These are phyloP conservation scores for Podospora sp. DNA, from an alignment of 495 filamentous ascomycete species.

Conservation along the genomic window DNA sequence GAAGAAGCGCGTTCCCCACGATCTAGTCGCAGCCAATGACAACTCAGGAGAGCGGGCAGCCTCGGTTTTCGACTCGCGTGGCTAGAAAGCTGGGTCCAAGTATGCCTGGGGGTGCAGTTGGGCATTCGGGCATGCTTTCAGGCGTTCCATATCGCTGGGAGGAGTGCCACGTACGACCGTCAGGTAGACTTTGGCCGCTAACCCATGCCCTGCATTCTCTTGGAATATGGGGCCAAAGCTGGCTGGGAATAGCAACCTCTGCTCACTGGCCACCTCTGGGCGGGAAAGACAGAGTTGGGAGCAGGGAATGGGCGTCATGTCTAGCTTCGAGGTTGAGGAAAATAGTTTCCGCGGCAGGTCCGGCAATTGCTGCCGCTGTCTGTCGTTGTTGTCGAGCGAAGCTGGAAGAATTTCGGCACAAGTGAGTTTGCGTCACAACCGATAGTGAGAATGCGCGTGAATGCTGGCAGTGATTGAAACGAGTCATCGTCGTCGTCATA, in stretches of 20 bases:
- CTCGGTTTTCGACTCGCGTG: constrained; percentile 24
- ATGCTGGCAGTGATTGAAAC: constrained; percentile 19
- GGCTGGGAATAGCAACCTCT: constrained; percentile 22
- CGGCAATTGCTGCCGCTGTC: constrained; percentile 7
- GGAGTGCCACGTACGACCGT: constrained; percentile 31
- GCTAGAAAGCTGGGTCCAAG: constrained; percentile 10
- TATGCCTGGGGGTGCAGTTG: constrained; percentile 28
- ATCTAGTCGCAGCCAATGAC: constrained; percentile 18
- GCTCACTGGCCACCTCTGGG: not conserved
- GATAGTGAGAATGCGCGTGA: not conserved
- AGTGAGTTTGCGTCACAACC: not conserved
- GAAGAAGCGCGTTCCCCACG: constrained; percentile 23
- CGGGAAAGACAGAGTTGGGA: not conserved
- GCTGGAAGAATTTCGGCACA: constrained; percentile 3
- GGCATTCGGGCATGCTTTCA: constrained; percentile 33
- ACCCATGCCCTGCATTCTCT: constrained; percentile 16
- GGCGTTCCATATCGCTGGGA: constrained; percentile 15
- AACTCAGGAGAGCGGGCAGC: constrained; percentile 7
- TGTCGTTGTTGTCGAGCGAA: not conserved
- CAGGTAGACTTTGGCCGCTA: constrained; percentile 17
- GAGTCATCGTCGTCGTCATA: constrained; percentile 23
- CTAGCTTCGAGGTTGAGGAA: not conserved
- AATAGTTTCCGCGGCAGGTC: constrained; percentile 10
- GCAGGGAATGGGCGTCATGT: not conserved
- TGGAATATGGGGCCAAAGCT: constrained; percentile 14